Percentiles rank a stretch among this genome's conserved stretches.
Conservation (phyloP, 73 alveolate genomes). For the Tetrahymena elliotti region DNA sequence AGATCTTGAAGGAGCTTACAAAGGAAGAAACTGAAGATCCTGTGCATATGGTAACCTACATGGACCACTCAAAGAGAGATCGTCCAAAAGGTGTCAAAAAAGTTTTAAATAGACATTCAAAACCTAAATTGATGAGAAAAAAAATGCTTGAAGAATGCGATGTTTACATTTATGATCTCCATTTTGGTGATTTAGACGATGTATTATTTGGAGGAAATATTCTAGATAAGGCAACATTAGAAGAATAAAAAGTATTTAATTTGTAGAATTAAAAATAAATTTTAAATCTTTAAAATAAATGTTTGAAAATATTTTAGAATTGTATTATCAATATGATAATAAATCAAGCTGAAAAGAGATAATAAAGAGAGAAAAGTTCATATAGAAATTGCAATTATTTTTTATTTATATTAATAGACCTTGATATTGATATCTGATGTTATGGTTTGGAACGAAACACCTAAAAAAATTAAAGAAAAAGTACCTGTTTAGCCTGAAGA, state of each 20-base stretch:
- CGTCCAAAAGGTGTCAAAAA: slow-evolving; percentile 41
- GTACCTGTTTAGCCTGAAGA: slow-evolving; percentile 58
- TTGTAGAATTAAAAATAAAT: too few relatives aligned
- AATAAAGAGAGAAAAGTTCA: neutral
- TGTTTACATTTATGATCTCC: slow-evolving; percentile 42
- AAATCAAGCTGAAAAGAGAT: neutral
- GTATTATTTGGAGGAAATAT: slow-evolving; percentile 21
- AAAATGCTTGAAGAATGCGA: slow-evolving; percentile 51
- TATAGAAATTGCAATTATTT: neutral
- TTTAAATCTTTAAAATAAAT: too few relatives aligned
- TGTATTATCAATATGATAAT: neutral
- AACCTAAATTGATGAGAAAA: slow-evolving; percentile 35
- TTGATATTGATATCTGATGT: slow-evolving; percentile 76
- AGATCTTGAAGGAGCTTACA: slow-evolving; percentile 16
- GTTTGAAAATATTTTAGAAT: too few relatives aligned
- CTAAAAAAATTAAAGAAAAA: slow-evolving; percentile 56
- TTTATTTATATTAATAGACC: slow-evolving; percentile 23
- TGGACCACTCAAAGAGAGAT: slow-evolving; percentile 4
- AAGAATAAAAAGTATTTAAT: slow-evolving; percentile 30
- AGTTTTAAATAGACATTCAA: slow-evolving; percentile 23
- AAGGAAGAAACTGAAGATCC: slow-evolving; percentile 35
- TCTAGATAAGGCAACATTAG: slow-evolving; percentile 17
- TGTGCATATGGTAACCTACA: slow-evolving; percentile 43
- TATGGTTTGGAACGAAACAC: slow-evolving; percentile 91
- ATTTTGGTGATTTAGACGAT: slow-evolving; percentile 6